Base-by-base conservation (phyloP, 116 monocot species). In the Cymodocea nodosa region DNA sequence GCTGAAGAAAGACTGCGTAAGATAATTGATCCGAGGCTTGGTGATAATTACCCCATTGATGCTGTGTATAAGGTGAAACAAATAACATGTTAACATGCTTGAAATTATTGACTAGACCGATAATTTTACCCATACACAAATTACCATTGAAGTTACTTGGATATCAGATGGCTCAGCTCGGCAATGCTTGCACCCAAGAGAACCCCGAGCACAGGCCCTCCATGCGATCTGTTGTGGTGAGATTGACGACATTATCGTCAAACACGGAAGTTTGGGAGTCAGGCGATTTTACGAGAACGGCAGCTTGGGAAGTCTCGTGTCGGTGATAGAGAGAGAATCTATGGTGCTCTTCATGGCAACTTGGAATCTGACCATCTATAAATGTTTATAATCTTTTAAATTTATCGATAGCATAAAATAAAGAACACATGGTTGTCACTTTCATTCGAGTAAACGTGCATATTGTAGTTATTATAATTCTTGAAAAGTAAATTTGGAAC, bases 201-300 rank as follows among this genome's bases (percentile, higher is more conserved):
- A 71, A 81, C 13, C 76, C 85, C 20, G 73, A 78, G 44, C 40
- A 71, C 51, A 72, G 95, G 61, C 95, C 95, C 14, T 85, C 57
- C 73, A 95, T 87, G 87, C 70, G 85, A 56, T 71, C 81, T 6
- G 69, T 90, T 16, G 95, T 90, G 0, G 85, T 95, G n/a, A 73
- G 83, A 12, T 57, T 95, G 65, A 90, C 90, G 90, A 83, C 83
- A 0, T 74, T 95, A 35, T 86, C 87, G 9, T 95, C 95, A 19
- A 83, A 90, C 48, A 83, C 78, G 15, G 85, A 74, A 54, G 84
- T 80, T 15, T 90, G 79, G 95, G 95, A 87, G 59, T 24, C 76
- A 68, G 62, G 14, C 25, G 73, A 69, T 74, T 95, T 23, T 67
- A 83, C 57, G 83, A 75, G 9, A 78, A 81, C 61, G 76, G 77